Conservation (phyloP, 371 early-diverging fungal genomes). For the Mortierella sp. region DNA sequence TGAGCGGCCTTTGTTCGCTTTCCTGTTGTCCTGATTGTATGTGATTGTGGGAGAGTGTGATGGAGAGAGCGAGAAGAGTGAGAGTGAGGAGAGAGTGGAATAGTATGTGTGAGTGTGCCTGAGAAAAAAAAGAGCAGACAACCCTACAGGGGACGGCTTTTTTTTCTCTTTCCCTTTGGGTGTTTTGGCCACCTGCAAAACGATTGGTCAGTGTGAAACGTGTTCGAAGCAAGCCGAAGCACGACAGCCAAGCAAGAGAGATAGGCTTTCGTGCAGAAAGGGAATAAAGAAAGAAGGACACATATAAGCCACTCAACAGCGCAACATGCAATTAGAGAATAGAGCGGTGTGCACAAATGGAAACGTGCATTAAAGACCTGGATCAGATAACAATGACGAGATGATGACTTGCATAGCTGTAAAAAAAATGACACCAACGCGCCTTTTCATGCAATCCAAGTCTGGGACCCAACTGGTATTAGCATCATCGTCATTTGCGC, state of each 20-base stretch:
- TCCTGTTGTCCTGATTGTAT: neutral
- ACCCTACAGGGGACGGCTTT: neutral
- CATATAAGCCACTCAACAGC: neutral
- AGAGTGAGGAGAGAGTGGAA: neutral
- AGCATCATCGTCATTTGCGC: neutral
- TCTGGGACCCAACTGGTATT: neutral
- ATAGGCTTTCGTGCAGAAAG: neutral
- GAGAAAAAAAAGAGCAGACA: neutral
- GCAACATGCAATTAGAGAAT: neutral
- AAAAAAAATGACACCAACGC: neutral
- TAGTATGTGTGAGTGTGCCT: neutral
- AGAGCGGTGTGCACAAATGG: neutral
- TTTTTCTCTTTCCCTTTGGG: neutral
- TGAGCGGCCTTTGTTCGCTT: neutral
- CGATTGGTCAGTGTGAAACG: constrained; percentile 4
- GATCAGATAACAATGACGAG: neutral
- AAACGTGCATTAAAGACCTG: too few relatives aligned
- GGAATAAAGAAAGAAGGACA: neutral
- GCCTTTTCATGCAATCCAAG: neutral
- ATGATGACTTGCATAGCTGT: neutral
- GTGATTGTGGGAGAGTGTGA: neutral
- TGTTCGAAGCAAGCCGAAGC: constrained; percentile 2
- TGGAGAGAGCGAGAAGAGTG: neutral
- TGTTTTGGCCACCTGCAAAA: neutral
- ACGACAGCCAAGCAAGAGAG: neutral